Evolutionary conservation across 805 yeast species (phyloP).

Genomic region (Metschnikowia peoriensis): DNA sequence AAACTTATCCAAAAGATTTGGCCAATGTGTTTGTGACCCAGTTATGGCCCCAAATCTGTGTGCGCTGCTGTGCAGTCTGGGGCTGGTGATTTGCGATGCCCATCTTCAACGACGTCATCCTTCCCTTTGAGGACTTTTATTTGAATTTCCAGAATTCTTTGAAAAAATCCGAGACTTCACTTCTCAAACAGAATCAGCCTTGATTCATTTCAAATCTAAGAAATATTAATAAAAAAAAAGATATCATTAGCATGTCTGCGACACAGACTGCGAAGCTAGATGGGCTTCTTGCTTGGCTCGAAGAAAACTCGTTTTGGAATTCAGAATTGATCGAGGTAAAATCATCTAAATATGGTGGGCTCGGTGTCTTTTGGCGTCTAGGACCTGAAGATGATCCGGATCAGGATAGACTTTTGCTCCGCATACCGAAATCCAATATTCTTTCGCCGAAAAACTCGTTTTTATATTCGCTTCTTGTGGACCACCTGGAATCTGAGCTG

Average conservation of each 20-base stretch:
- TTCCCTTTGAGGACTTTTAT: not conserved
- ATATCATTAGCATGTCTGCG: conserved; percentile 17
- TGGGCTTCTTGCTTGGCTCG: conserved; percentile 52
- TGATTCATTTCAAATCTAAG: too few relatives aligned
- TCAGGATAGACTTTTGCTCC: conserved; percentile 40
- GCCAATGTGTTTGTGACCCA: not conserved
- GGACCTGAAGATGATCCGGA: conserved; percentile 26
- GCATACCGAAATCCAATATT: conserved; percentile 61
- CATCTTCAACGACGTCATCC: conserved; percentile 10
- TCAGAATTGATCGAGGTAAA: conserved; percentile 43
- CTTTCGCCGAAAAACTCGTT: conserved; percentile 57
- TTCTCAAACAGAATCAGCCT: too few relatives aligned
- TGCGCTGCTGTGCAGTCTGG: not conserved
- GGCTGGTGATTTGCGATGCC: conserved; percentile 13
- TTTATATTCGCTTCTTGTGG: conserved; percentile 66
- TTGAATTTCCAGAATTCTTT: not conserved
- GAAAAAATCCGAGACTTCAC: not conserved
- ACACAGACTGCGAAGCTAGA: conserved; percentile 18
- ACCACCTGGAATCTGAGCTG: conserved; percentile 32
- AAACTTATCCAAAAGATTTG: not conserved
- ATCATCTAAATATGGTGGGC: conserved; percentile 56
- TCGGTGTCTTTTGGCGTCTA: conserved; percentile 62
- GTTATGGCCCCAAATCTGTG: not conserved
- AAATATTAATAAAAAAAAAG: too few relatives aligned
- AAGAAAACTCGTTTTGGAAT: conserved; percentile 55